A percentile compares a stretch with the other conserved stretches of the same genome.
Evolutionary conservation across 495 filamentous ascomycete genomes (phyloP).

Genomic region (Platismatia glauca): DNA sequence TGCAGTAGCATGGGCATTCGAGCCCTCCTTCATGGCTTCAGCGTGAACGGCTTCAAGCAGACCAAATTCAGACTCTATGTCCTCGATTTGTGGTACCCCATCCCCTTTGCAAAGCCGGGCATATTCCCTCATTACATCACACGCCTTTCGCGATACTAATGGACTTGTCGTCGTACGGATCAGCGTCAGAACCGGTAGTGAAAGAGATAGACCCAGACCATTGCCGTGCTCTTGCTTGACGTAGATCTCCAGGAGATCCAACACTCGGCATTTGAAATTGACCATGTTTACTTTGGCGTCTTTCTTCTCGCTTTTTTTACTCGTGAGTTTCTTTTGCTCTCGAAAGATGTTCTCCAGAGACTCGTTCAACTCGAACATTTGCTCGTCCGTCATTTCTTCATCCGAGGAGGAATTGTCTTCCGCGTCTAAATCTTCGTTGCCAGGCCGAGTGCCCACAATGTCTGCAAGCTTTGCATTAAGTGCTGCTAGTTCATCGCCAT

Average conservation of each 20-base stretch:
- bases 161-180: constrained; percentile 57
- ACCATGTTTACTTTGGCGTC: constrained; percentile 82
- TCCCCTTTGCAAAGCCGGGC: constrained; percentile 58
- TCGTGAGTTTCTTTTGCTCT: constrained; percentile 50
- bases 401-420: constrained; percentile 41
- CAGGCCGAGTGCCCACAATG: constrained; percentile 56
- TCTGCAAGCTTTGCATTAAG: constrained; percentile 73
- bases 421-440: constrained; percentile 45
- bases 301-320: constrained; percentile 71
- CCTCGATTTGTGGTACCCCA: constrained; percentile 34
- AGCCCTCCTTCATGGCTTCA: constrained; percentile 58
- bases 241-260: constrained; percentile 81
- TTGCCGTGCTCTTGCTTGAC: constrained; percentile 68
- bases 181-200: constrained; percentile 55
- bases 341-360: constrained; percentile 76
- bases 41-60: constrained; percentile 60
- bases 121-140: constrained; percentile 56
- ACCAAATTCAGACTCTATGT: constrained; percentile 38
- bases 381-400: constrained; percentile 84
- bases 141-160: constrained; percentile 63
- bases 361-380: constrained; percentile 85
- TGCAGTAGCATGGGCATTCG: constrained; percentile 44
- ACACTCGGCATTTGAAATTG: constrained; percentile 88
- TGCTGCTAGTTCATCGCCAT: constrained; percentile 46
- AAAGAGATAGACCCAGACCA: constrained; percentile 53